Base-by-base conservation (phyloP, 2,329 filamentous ascomycete species). In the Trichoderma breve region DNA sequence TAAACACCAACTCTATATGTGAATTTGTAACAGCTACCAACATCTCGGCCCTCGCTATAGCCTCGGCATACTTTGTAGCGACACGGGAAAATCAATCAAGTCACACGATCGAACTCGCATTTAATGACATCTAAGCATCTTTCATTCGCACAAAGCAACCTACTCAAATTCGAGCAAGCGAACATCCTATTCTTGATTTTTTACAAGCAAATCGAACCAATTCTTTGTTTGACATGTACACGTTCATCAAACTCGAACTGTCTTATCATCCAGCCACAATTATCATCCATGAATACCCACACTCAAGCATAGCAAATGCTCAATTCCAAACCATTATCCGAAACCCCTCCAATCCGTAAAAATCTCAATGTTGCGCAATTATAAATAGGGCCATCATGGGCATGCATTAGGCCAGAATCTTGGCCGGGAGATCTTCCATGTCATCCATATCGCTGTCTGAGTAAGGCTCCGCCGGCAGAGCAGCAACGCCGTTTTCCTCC, bases 371-470 rank as follows among this genome's bases (percentile, higher is more conserved):
- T 28, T 70, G n/a, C 12, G n/a, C 47, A 32, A 63, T 53, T 36
- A 62, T 51, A 51, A 51, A 6, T n/a, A 60, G 53, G 21, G 53
- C 65, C 57, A 58, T 53, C 57, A 58, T 36, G 7, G n/a, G 21
- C 26, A 39, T 21, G 36, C 47, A 67, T 69, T 73, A 73, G 9
- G 62, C 26, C 5, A 55, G 14, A 11, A 71, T 47, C 51, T 58
- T 72, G 11, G 80, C 80, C 6, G 82, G 83, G 53, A 84, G 75
- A 71, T 84, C 83, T 68, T 84, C 82, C 83, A 84, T 83, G 57
- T 84, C 83, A 39, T 84, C 82, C 81, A 84, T 83, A 15, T 78
- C 78, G 47, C 81, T 82, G 26, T 80, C 79, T 5, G 77, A 80
- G 15, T 75, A 76, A 14, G 77, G 74, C 26, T 72, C 71, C 61